Base-by-base conservation (phyloP, 1,139 yeast species). In the Debaryomycetaceae sp. region DNA sequence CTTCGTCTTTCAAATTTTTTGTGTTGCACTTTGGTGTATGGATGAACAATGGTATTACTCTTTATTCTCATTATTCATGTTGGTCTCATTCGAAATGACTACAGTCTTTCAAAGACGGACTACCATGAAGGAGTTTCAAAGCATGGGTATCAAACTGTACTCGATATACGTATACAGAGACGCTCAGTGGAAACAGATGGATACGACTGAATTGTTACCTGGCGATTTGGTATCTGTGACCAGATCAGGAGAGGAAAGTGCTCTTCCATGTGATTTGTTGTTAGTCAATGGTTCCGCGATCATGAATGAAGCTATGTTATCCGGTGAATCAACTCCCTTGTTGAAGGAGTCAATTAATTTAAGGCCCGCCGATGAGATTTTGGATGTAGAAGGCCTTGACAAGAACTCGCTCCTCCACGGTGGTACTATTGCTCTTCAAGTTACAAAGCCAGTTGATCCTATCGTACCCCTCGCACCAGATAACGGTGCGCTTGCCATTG, bases 41-140 rank as follows among this genome's bases (percentile, higher is more conserved):
- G 99, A 95, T 68, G 98, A 91, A 56, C 87, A 88, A 72, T 93
- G 98, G 98, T 91, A 91, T 67, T 87, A 87, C 61, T 90, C 98
- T 5, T 70, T 95, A 49, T 90, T 95, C 68, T 87, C 96, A 30
- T 75, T 93, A 52, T 85, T 95, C 65, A 91, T 93, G 95, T 78
- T 95, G 52, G 85, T 93, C 30, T 81, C 95, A 4, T 93, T 93
- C 71, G 99, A 93, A 68, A 87, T 85, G 67, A 89, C 97, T 36
- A 90, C 96, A 37, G 99, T 93, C 14, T 87, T 83, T 69, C 99
- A 95, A 74, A 86, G 99, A 69, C 87, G 96, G 70, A 75, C 89
- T 9, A 93, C 99, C 43, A 85, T 93, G 89, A 73, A 83, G 42
- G 99, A 93, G 68, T 93, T 93, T 66, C 90, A 96, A 68, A 85